Percentiles rank a stretch among this genome's conserved stretches.
Evolutionary conservation across 2,329 filamentous ascomycete species (phyloP).

Genomic region (Madurella fahalii): DNA sequence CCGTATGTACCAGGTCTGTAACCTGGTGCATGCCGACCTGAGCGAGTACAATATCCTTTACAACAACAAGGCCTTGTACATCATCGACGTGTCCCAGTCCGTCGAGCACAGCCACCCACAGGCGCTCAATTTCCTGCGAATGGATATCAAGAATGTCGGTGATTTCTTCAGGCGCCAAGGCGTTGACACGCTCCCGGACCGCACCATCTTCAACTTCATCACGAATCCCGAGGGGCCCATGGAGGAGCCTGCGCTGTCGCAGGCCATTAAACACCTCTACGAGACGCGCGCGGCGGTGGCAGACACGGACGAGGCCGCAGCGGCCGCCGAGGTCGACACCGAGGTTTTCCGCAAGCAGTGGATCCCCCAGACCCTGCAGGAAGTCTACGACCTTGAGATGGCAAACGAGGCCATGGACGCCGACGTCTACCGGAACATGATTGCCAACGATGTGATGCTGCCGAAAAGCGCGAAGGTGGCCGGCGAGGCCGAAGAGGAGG

Average conservation of each 20-base stretch:
- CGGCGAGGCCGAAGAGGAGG: constrained; percentile 34
- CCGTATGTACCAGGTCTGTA: constrained; percentile 86
- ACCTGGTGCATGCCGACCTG: constrained; percentile 89
- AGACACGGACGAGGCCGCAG: constrained; percentile 34
- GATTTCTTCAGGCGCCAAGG: constrained; percentile 88
- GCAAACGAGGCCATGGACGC: constrained; percentile 71
- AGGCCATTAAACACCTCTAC: constrained; percentile 64
- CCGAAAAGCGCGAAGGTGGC: constrained; percentile 39
- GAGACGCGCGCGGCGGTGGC: constrained; percentile 46
- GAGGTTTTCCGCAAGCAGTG: constrained; percentile 95
- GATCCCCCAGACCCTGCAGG: constrained; percentile 90
- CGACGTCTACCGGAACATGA: constrained; percentile 79
- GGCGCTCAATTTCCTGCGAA: constrained; percentile 87
- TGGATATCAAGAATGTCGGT: constrained; percentile 96
- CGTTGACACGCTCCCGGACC: constrained; percentile 76
- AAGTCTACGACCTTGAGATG: constrained; percentile 94
- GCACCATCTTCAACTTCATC: constrained; percentile 80
- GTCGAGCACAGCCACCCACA: constrained; percentile 95
- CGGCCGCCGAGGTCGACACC: constrained; percentile 71
- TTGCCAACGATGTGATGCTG: constrained; percentile 57
- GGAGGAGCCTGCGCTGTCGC: constrained; percentile 57
- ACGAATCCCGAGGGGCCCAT: constrained; percentile 57
- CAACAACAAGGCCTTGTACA: constrained; percentile 74
- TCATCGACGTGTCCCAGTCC: constrained; percentile 96
- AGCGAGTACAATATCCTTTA: constrained; percentile 98